Percentiles rank a stretch among this genome's conserved stretches.
Evolutionary conservation across 441 rosid species (phyloP).

Genomic region (Viola pubescens): DNA sequence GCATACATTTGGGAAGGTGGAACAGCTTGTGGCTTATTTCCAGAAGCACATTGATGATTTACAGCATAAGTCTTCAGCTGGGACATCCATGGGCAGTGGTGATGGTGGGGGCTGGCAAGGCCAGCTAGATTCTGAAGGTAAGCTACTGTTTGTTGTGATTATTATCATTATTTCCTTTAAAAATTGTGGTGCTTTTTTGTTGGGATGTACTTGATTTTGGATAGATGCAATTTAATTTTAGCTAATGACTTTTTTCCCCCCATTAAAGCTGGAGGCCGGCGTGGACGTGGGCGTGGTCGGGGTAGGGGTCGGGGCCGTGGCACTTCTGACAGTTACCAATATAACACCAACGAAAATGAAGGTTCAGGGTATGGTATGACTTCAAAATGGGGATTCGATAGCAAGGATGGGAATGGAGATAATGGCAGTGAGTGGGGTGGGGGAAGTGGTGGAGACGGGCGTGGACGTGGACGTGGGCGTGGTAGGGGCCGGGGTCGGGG

Average conservation of each 20-base stretch:
- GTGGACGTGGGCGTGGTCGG: constrained; percentile 56
- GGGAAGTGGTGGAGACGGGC: constrained; percentile 14
- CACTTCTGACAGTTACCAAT: no score
- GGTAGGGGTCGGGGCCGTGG: no score
- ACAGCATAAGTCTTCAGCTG: constrained; percentile 56
- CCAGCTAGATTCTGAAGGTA: constrained; percentile 13
- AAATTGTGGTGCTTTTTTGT: constrained; percentile 20
- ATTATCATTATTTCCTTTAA: constrained; percentile 22
- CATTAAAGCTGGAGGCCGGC: constrained; percentile 14
- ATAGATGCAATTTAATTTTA: no score
- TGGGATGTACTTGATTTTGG: no score
- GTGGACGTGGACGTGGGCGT: constrained; percentile 58
- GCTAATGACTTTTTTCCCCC: no score
- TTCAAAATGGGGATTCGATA: no score
- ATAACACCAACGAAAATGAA: no score
- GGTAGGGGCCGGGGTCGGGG: constrained; percentile 22
- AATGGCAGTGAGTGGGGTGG: no score
- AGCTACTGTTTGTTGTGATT: no score
- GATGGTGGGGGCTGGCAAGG: constrained; percentile 71
- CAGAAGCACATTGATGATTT: constrained; percentile 95
- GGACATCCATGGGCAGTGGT: constrained; percentile 55
- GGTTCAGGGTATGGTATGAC: no score
- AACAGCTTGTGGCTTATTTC: constrained; percentile 86
- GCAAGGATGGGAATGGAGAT: no score
- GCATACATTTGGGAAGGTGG: constrained; percentile 89